These are phyloP conservation scores for Metschnikowia arizonensis DNA, from an alignment of 805 yeast species.

Conservation along the genomic window DNA sequence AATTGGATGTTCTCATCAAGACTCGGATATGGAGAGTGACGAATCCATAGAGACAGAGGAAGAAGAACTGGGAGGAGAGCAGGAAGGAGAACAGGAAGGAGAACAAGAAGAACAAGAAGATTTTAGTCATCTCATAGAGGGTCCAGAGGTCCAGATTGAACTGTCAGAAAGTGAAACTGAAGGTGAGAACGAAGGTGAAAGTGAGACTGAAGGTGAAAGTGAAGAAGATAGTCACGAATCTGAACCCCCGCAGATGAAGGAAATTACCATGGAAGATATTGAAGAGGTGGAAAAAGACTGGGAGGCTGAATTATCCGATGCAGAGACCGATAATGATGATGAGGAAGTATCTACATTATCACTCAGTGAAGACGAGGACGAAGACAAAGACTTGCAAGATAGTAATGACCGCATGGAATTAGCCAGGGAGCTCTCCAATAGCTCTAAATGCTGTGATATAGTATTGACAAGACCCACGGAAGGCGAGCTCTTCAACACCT, in stretches of 20 bases:
- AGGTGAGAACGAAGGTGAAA: slow-evolving; percentile 22
- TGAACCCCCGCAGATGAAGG: slow-evolving; percentile 9
- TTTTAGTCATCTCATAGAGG: slow-evolving; percentile 12
- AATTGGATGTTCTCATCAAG: slow-evolving; percentile 15
- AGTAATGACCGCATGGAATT: slow-evolving; percentile 26
- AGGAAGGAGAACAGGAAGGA: slow-evolving; percentile 3
- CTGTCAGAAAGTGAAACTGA: slow-evolving; percentile 17
- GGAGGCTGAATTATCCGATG: slow-evolving; percentile 13
- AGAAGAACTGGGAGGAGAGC: slow-evolving; percentile 5
- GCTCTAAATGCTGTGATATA: slow-evolving; percentile 66
- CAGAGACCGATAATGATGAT: slow-evolving; percentile 22
- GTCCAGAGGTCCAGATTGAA: slow-evolving; percentile 9
- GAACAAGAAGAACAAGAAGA: slow-evolving; percentile 1
- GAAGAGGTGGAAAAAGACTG: slow-evolving; percentile 21
- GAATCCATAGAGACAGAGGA: slow-evolving; percentile 13
- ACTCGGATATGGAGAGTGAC: slow-evolving; percentile 9
- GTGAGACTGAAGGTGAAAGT: slow-evolving; percentile 20
- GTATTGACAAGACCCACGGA: slow-evolving; percentile 40
- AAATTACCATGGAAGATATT: slow-evolving; percentile 31
- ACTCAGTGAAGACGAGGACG: slow-evolving; percentile 19
- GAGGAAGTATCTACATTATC: slow-evolving; percentile 20
- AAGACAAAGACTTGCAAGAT: slow-evolving; percentile 9
- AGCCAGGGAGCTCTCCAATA: slow-evolving; percentile 32
- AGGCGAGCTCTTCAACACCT: slow-evolving; percentile 72
- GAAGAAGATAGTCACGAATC: background rate